Evolutionary conservation across 305 asterid genomes (phyloP).

Genomic region (Striga hermonthica): DNA sequence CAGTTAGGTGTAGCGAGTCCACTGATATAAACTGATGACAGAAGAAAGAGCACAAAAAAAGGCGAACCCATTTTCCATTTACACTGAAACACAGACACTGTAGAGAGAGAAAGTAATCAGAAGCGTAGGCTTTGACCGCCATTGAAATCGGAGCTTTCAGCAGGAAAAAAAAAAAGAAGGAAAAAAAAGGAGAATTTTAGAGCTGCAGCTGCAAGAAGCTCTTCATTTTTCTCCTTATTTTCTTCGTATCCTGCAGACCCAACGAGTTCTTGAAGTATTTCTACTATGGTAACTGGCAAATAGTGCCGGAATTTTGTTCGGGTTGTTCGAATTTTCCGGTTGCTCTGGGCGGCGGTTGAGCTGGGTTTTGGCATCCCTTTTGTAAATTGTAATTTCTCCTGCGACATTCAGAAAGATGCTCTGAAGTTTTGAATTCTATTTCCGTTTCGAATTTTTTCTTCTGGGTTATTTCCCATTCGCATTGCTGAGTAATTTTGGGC

Average conservation of each 20-base stretch:
- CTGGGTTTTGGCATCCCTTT: background rate
- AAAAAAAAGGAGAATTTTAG: too few relatives aligned
- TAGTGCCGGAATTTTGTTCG: slow-evolving; percentile 14
- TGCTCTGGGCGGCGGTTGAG: background rate
- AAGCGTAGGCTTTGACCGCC: slow-evolving; percentile 40
- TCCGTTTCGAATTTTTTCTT: too few relatives aligned
- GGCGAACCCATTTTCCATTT: slow-evolving; percentile 30
- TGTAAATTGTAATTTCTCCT: too few relatives aligned
- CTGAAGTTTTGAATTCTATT: too few relatives aligned
- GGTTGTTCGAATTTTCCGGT: slow-evolving; percentile 18
- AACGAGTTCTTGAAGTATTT: background rate
- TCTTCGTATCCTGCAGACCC: background rate
- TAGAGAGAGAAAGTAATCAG: slow-evolving; percentile 33
- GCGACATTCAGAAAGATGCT: too few relatives aligned
- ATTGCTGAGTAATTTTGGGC: too few relatives aligned
- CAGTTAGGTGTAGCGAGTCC: slow-evolving; percentile 24
- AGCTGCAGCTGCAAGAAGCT: slow-evolving; percentile 5
- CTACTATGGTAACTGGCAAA: slow-evolving; percentile 6
- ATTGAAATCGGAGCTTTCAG: slow-evolving; percentile 30
- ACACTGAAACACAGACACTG: slow-evolving; percentile 33
- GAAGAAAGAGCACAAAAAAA: background rate
- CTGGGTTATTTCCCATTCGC: too few relatives aligned
- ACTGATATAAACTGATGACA: slow-evolving; percentile 25
- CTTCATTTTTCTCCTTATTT: background rate
- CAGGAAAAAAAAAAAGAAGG: background rate